phyloP scores from a whole-genome alignment of 1,139 yeast species.

The Suhomyces bokatorum region DNA sequence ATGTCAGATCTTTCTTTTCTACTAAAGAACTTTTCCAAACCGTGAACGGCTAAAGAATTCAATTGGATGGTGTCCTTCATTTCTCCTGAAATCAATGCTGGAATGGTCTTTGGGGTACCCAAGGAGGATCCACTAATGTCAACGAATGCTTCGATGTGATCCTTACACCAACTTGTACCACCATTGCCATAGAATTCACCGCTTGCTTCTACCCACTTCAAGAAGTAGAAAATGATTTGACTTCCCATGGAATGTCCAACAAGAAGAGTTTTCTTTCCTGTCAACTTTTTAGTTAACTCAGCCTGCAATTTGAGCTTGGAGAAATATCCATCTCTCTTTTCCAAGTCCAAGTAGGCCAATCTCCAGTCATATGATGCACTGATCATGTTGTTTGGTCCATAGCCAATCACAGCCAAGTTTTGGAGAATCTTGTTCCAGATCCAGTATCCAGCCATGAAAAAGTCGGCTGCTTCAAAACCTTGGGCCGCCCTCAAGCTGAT shows the following conservation, averaged over 20 bases:
- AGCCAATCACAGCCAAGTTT: slow-evolving; percentile 90
- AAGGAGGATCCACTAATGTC: slow-evolving; percentile 85
- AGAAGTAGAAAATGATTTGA: slow-evolving; percentile 79
- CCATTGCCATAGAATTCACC: slow-evolving; percentile 85
- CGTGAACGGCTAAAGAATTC: slow-evolving; percentile 90
- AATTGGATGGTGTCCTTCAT: slow-evolving; percentile 97
- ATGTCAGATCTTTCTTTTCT: slow-evolving; percentile 84
- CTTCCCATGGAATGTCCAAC: slow-evolving; percentile 97
- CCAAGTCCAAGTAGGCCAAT: slow-evolving; percentile 83
- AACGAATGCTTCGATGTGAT: slow-evolving; percentile 72
- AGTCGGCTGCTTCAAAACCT: slow-evolving; percentile 96
- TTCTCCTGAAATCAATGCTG: slow-evolving; percentile 91
- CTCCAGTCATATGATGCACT: slow-evolving; percentile 98
- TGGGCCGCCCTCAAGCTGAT: slow-evolving; percentile 85
- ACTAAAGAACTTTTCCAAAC: slow-evolving; percentile 89
- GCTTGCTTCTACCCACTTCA: slow-evolving; percentile 94
- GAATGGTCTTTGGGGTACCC: slow-evolving; percentile 93
- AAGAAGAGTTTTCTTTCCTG: slow-evolving; percentile 74
- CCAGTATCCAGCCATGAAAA: slow-evolving; percentile 97
- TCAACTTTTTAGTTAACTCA: slow-evolving; percentile 50
- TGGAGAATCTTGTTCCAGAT: slow-evolving; percentile 95
- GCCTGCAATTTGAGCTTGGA: slow-evolving; percentile 69
- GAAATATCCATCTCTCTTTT: slow-evolving; percentile 82
- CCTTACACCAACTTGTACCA: slow-evolving; percentile 84
- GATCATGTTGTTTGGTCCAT: slow-evolving; percentile 85